Evolutionary conservation across 306 rosid species (phyloP), one percentile per base, ranked within the genome.

Genomic region (Sechiopsis laciniata): DNA sequence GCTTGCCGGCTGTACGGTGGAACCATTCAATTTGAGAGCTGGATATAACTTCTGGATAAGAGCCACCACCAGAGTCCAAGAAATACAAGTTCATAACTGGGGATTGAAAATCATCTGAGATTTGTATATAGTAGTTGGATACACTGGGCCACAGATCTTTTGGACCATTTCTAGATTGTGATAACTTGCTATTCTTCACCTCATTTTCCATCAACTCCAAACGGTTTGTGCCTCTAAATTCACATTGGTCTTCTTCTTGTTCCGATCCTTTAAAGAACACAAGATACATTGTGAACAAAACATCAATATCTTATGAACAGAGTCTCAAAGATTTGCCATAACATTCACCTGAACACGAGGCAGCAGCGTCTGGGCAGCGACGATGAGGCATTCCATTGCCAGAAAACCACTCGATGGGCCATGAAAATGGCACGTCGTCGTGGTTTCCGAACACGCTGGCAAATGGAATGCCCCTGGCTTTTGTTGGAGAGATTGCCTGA

Each of bases 61-160:
- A 87, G 64, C 96, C 98, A n/a, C 96, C 98, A 5, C 96, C 96
- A 63, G 98, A 93, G 82, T 93, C 98, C 52, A 93, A 83, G 78
- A 93, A 88, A 78, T 88, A 90, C 46, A 90, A 81, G 79, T 77
- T 83, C 53, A 84, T 91, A 72, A 88, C 81, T 0, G 94, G 88
- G 46, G 87, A 77, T 10, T 78, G 54, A 13, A 83, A 74, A 76
- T 81, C 80, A 5, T 80, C 83, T 9, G 84, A 82, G 78, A 90
- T 71, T 51, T 80, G 83, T 55, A 93, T 77, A 40, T 75, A 95
- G 75, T 85, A 87, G 77, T 93, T 93, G 67, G 98, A 90, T 50
- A 88, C 77, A 83, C 97, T 86, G 5, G 96, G 98, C 97, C 94
- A 80, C 55, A 90, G 96, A 58, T 84, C 84, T 50, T 65, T 88